Evolutionary conservation across 345 rosid species (phyloP).

Genomic region (Eutrema japonicum): DNA sequence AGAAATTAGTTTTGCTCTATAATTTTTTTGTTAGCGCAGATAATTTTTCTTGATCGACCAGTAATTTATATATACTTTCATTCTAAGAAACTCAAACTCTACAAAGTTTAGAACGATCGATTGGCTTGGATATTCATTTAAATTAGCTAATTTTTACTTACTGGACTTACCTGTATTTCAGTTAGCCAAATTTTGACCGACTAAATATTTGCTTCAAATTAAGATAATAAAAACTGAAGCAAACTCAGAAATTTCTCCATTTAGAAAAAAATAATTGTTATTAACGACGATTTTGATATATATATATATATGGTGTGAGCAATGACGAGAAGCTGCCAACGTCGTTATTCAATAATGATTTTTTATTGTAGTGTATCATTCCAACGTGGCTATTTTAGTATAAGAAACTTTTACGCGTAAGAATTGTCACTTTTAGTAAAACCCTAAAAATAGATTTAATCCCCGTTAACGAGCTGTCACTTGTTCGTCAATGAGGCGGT

Average conservation of each 20-base stretch:
- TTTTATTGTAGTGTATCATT: constrained; percentile 1
- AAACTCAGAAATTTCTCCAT: background rate
- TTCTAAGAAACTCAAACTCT: background rate
- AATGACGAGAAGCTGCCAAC: constrained; percentile 21
- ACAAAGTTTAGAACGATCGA: background rate
- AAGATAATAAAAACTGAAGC: background rate
- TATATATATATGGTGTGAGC: background rate
- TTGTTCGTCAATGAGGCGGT: constrained; percentile 12
- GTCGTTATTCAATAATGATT: background rate
- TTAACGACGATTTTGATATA: background rate
- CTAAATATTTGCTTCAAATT: background rate
- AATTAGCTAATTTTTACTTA: background rate
- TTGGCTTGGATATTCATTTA: background rate
- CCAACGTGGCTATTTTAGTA: constrained; percentile 8
- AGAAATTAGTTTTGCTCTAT: background rate
- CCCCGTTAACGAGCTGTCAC: constrained; percentile 15
- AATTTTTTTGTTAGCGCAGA: background rate
- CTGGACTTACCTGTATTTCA: constrained; percentile 1
- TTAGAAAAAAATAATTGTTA: background rate
- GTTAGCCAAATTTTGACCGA: background rate
- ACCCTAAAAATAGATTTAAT: background rate
- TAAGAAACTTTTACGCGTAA: background rate
- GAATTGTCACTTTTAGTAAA: constrained; percentile 6
- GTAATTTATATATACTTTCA: background rate
- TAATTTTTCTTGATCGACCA: constrained; percentile 11